These are phyloP conservation scores for Boletus subparvulus DNA, from an alignment of 768 basidiomycete genomes.

Conservation along the genomic window DNA sequence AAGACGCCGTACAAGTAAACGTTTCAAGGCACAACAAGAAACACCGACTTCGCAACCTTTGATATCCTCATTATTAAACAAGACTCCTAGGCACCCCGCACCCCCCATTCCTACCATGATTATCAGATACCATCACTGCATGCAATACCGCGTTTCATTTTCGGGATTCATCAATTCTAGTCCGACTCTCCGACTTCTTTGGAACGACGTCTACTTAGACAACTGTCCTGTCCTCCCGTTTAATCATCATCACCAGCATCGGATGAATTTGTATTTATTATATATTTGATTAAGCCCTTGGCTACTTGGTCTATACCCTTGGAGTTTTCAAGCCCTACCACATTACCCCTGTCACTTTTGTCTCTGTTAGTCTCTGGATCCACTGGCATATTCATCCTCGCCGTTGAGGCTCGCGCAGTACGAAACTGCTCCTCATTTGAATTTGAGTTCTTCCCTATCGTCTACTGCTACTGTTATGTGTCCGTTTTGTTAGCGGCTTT, in stretches of 20 bases:
- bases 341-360: constrained; percentile 4
- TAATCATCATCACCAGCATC: constrained; percentile 23
- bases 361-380: background rate
- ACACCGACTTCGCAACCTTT: constrained; percentile 9
- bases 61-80: constrained; percentile 1
- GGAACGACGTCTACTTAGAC: constrained; percentile 27
- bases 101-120: constrained; percentile 2
- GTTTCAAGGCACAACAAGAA: constrained; percentile 11
- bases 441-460: background rate
- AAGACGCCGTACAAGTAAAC: constrained; percentile 2
- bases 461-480: background rate
- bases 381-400: background rate
- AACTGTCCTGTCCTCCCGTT: constrained; percentile 32
- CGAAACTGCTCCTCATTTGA: background rate
- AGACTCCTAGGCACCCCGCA: background rate
- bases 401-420: background rate
- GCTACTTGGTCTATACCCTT: constrained; percentile 13
- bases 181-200: constrained; percentile 1
- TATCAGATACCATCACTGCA: background rate
- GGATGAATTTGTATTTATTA: constrained; percentile 26
- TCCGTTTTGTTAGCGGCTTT: background rate
- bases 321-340: constrained; percentile 1
- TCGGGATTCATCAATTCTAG: background rate
- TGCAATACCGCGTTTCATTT: constrained; percentile 1
- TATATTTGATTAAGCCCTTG: constrained; percentile 17